Percentiles rank a stretch among this genome's conserved stretches.
phyloP scores from a whole-genome alignment of 306 rosid genomes.

The Prinsepia uniflora region DNA sequence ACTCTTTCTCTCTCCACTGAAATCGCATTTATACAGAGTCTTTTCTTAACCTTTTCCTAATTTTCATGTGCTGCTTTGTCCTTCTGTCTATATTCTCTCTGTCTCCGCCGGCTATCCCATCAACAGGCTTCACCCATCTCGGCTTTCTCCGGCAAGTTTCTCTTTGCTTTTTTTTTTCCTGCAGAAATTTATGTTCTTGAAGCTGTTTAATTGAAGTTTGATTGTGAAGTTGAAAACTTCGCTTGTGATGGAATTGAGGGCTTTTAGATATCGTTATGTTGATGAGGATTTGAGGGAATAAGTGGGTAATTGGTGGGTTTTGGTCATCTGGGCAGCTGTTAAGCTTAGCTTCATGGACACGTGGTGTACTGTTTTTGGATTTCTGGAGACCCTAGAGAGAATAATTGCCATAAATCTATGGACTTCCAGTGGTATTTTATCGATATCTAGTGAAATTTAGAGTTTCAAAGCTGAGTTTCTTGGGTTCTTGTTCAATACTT shows the following conservation, averaged over 20 bases:
- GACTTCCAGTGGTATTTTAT: constrained; percentile 11
- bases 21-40: constrained; percentile 4
- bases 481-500: constrained; percentile 14
- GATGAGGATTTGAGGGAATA: background rate
- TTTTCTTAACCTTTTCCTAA: constrained; percentile 9
- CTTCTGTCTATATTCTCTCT: constrained; percentile 7
- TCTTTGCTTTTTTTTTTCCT: background rate
- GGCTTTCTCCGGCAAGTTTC: constrained; percentile 5
- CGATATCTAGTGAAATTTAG: constrained; percentile 18
- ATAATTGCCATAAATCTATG: background rate
- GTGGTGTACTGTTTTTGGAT: constrained; percentile 45
- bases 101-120: constrained; percentile 8
- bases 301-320: constrained; percentile 17
- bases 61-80: constrained; percentile 13
- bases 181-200: constrained; percentile 1
- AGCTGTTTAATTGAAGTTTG: background rate
- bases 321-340: constrained; percentile 47
- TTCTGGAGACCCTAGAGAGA: constrained; percentile 35
- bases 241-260: constrained; percentile 7
- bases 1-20: constrained; percentile 4
- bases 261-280: background rate
- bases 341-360: constrained; percentile 44
- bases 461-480: background rate
- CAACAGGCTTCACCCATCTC: background rate
- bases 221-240: background rate